Evolutionary conservation across 73 alveolate species (phyloP), one percentile per base, ranked within the genome.

Genomic region (Tetrahymena borealis): DNA sequence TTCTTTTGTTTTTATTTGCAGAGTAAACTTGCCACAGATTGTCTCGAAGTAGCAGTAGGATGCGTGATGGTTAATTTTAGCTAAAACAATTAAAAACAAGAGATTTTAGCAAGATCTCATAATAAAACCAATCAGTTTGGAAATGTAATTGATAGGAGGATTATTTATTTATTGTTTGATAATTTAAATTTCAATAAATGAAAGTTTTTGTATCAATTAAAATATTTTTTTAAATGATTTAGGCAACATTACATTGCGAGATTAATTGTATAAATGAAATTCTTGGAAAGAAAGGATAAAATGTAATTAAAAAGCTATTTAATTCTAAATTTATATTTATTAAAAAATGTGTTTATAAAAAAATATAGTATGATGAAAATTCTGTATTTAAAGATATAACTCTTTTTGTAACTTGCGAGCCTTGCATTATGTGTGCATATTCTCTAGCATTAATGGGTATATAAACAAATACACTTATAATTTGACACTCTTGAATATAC

Each of bases 401-500:
- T 12, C 96, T 97, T 43, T 97, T 95, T 90, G 99, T 97, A 40
- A 96, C 99, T n/a, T 93, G 95, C 78, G 99, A 97, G 90, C 99
- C 99, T 24, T 97, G 99, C 78, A 94, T 97, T 38, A 97, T 97
- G 99, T 97, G 99, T 94, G 99, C 99, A 31, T 94, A 97, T 94
- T 98, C 99, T 20, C 28, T 60, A 60, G n/a, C 85, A 15, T 60
- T 60, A 28, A 60, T 60, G 85, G 85, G 85, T 60, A 60, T 60
- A n/a, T n/a, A n/a, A n/a, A n/a, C n/a, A n/a, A n/a, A n/a, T n/a
- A n/a, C n/a, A n/a, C n/a, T n/a, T n/a, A n/a, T n/a, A n/a, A n/a
- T n/a, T n/a, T n/a, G n/a, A n/a, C n/a, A n/a, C n/a, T n/a, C n/a
- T n/a, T n/a, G n/a, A n/a, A n/a, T n/a, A n/a, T n/a, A n/a, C n/a